Base-by-base conservation (phyloP, 805 yeast genomes). In the Schwanniomyces yamadae region DNA sequence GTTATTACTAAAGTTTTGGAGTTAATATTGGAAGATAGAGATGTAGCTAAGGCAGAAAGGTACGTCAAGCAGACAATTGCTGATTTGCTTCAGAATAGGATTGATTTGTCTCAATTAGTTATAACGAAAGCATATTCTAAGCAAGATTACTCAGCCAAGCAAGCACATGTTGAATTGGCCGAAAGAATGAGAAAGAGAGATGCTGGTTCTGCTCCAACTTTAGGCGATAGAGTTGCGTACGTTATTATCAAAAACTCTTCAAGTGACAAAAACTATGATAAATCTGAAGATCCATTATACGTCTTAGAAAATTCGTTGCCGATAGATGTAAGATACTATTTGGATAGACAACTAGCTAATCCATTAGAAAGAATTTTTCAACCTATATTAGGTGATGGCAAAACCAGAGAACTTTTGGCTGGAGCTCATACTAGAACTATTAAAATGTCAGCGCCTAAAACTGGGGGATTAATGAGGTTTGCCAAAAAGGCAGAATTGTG, bases 201-300 rank as follows among this genome's bases (percentile, higher is more conserved):
- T 55, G 84, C 95, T 0, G 99, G 99, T 16, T 84, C 95, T 6
- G 99, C 99, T 1, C 99, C 99, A 3, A 80, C 88, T 9, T 74
- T 93, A 31, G 99, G 99, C 39, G 99, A 93, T 57, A 85, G 99
- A 64, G 98, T 93, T 21, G 98, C 98, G 5, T 93, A 91, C 56
- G 99, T 93, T 23, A 90, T 93, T 40, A 83, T 86, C 48, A 35
- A 35, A 17, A 65, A 61, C 34, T 80, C 91, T 0, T 82, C 87
- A 4, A 82, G 87, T 34, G 85, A 87, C 39, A 90, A 88, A 56
- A 84, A 90, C 44, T 95, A 90, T 61, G 96, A 91, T 48, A 89
- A 93, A 61, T 90, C 97, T 1, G 99, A 93, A 60, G 99, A 93
- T 54, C 99, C 99, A 2, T 64, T 91, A 21, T 93, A 78, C 49